Base-by-base conservation (phyloP, 805 yeast genomes). In the Schwanniomyces yamadae region DNA sequence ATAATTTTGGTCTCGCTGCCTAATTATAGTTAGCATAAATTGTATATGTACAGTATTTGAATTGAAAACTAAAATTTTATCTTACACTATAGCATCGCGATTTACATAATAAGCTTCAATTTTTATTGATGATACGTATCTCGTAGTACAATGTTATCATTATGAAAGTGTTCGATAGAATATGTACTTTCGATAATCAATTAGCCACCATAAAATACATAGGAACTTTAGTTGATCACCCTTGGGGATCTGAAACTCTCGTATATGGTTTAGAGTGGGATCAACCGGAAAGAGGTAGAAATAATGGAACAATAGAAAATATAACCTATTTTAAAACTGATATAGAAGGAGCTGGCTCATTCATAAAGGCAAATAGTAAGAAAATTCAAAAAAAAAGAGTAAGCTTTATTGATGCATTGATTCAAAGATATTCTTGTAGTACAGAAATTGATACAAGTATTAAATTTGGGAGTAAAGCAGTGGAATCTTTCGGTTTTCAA, bases 181-280 rank as follows among this genome's bases (percentile, higher is more conserved):
- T 58, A 15, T 17, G 42, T 4, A 46, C 71, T 1, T 55, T 59
- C 15, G 58, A 58, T n/a, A 73, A 72, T 0, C 67, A 77, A 5
- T 43, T 74, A 2, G 84, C 87, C 27, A 84, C 95, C 0, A 69
- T 89, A 2, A 61, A 71, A 33, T 89, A 54, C 48, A 50, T 72
- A 2, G 96, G 96, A 0, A 28, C 33, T 3, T 58, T 88, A 0
- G 78, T 80, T 0, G 66, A 62, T 9, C 35, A 41, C n/a, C 37
- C 33, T 0, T 88, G 96, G 96, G 60, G 60, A 4, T 72, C 75
- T 0, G 52, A 55, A 7, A 63, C 56, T 0, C 26, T 45, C 1
- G 88, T 91, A 0, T 56, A 76, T 10, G 97, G 97, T 0, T 70
- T 90, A 3, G 96, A 90, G 55, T 90, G 96, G 96, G 97, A 90